Conservation (phyloP, 1,284 basidiomycete species). For the Ceratobasidium sp. region DNA sequence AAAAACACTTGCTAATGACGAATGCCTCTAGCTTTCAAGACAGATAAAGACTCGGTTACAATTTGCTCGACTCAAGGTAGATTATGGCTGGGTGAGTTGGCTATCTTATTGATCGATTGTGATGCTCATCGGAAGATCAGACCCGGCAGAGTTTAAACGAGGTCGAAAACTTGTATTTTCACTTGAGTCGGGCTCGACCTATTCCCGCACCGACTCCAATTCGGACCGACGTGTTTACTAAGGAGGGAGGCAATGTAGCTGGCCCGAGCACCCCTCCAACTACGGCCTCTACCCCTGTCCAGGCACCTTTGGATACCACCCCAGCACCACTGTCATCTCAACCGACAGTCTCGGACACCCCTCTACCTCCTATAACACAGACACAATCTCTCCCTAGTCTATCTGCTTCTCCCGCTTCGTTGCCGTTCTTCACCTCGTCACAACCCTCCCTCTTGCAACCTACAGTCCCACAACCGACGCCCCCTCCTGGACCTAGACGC, state of each 20-base stretch:
- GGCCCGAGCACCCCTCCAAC: slow-evolving; percentile 18
- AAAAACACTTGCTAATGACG: neutral
- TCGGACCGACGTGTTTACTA: neutral
- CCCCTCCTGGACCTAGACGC: slow-evolving; percentile 1
- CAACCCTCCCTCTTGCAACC: neutral
- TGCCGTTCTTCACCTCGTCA: neutral
- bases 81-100: slow-evolving; percentile 74
- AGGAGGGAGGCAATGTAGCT: neutral
- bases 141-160: slow-evolving; percentile 67
- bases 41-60: slow-evolving; percentile 77
- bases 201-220: neutral
- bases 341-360: slow-evolving; percentile 10
- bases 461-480: neutral
- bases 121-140: slow-evolving; percentile 36
- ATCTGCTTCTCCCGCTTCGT: neutral
- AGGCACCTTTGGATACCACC: neutral
- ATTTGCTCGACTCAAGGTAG: slow-evolving; percentile 78
- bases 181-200: slow-evolving; percentile 56
- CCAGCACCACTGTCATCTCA: neutral
- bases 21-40: slow-evolving; percentile 61
- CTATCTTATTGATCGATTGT: slow-evolving; percentile 19
- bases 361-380: neutral
- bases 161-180: slow-evolving; percentile 79
- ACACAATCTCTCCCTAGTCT: neutral
- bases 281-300: neutral